Evolutionary conservation across 768 basidiomycete species (phyloP), one percentile per base, ranked within the genome.

Genomic region (Rhodotorula graminis): DNA sequence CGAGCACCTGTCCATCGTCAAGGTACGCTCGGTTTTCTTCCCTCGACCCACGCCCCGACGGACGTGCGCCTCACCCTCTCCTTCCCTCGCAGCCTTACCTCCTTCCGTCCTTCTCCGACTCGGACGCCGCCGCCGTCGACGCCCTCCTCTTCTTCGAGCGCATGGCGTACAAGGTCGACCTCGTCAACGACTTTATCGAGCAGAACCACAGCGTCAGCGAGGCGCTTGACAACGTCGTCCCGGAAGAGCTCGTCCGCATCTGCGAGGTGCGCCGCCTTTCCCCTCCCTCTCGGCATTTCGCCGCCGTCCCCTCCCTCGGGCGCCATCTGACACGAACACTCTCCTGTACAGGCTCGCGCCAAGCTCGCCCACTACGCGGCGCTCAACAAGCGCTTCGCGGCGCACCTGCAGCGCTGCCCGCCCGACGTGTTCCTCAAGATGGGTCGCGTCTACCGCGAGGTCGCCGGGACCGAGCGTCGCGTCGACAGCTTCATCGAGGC

Each of bases 101-200:
- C 15, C 93, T 94, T 3, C 89, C 91, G 80, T 80, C 92, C 19
- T 99, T 96, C 78, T 85, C 91, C 58, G 92, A 97, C 77, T 87
- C 87, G 21, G 96, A 99, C 80, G 87, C 85, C 74, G 92, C 93
- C 75, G 90, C 95, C 0, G 91, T 93, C 8, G 88, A 86, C 74
- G 90, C 91, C 76, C 91, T 95, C 76, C 83, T 98, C 70, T 91
- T 96, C 85, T 96, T 98, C 88, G 89, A 89, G 74, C 88, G 96
- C 16, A 81, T 98, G 76, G 89, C 88, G 0, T 84, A 85, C 79
- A 99, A 99, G 82, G 85, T 91, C 44, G 91, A 96, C 75, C 84
- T 96, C 56, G 88, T 98, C 81, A 91, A 89, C 78, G 85, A 82
- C 21, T 86, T 92, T 67, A 88, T 94, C 49, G 91, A 89, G 2